Evolutionary conservation across 148 eudicot species (phyloP).

Genomic region (Linanthus parryae): DNA sequence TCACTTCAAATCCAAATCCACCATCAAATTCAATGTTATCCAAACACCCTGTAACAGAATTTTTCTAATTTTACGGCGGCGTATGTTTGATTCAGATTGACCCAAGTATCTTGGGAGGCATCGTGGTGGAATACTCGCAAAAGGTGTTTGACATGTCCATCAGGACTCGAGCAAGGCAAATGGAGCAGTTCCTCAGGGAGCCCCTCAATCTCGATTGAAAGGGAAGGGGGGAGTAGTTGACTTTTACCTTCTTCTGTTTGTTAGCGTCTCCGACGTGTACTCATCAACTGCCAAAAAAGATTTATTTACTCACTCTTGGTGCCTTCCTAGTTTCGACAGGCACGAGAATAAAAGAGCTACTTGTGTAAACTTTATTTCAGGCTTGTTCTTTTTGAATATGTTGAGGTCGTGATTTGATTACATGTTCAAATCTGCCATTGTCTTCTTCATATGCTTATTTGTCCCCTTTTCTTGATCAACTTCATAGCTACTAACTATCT

Average conservation of each 20-base stretch:
- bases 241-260: background rate
- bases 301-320: too few species aligned
- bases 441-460: too few species aligned
- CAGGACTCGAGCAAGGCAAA: conserved; percentile 78
- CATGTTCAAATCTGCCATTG: too few species aligned
- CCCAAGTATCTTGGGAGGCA: conserved; percentile 76
- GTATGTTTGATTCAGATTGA: conserved; percentile 43
- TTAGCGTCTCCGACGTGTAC: too few species aligned
- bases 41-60: too few species aligned
- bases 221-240: background rate
- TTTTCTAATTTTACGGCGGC: too few species aligned
- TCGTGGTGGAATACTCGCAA: conserved; percentile 68
- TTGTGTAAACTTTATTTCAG: background rate
- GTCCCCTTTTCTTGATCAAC: too few species aligned
- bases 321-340: background rate
- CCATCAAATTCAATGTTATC: too few species aligned
- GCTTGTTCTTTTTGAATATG: background rate
- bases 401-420: background rate
- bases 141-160: conserved; percentile 89
- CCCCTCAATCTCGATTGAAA: conserved; percentile 38
- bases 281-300: background rate
- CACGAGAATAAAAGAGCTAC: background rate
- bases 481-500: too few species aligned
- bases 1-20: too few species aligned
- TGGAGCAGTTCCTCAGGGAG: conserved; percentile 81